A percentile compares a stretch with the other conserved stretches of the same genome.
phyloP scores from a whole-genome alignment of 257 asterid species.

The Solanum neorickii region DNA sequence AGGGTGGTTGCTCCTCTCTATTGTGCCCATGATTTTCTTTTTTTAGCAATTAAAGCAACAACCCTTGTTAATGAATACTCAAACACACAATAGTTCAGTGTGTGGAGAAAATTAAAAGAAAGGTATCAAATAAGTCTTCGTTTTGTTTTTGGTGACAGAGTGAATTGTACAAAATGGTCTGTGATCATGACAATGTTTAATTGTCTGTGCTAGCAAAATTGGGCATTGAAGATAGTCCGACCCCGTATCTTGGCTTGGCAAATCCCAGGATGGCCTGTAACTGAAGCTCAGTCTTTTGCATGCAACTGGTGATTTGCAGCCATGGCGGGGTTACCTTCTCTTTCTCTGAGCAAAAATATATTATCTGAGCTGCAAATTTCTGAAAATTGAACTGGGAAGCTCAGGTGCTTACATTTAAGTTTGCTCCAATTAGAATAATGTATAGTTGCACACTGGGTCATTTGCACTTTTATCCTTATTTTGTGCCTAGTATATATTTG shows the following conservation, averaged over 20 bases:
- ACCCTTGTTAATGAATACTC: not conserved
- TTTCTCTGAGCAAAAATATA: not conserved
- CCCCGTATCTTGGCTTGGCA: not conserved
- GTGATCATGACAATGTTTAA: not conserved
- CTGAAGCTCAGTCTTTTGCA: not conserved
- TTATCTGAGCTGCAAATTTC: not conserved
- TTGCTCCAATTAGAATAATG: not conserved
- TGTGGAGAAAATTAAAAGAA: too few species aligned
- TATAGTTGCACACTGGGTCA: not conserved
- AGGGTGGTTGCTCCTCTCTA: not conserved
- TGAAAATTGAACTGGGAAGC: not conserved
- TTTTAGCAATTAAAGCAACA: not conserved
- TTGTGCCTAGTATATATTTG: not conserved
- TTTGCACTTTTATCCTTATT: not conserved
- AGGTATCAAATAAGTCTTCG: too few species aligned
- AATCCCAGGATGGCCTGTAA: not conserved
- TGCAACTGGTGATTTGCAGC: slow-evolving; percentile 13
- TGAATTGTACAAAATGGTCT: not conserved
- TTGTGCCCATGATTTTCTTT: not conserved
- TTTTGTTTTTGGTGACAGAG: too few species aligned
- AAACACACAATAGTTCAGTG: not conserved
- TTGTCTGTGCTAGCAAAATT: not conserved
- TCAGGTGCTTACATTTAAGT: not conserved
- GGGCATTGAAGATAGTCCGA: not conserved
- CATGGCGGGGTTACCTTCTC: slow-evolving; percentile 4